Percentiles rank a stretch among this genome's conserved stretches.
Evolutionary conservation across 768 basidiomycete species (phyloP).

Genomic region (Suillus fuscotomentosus): DNA sequence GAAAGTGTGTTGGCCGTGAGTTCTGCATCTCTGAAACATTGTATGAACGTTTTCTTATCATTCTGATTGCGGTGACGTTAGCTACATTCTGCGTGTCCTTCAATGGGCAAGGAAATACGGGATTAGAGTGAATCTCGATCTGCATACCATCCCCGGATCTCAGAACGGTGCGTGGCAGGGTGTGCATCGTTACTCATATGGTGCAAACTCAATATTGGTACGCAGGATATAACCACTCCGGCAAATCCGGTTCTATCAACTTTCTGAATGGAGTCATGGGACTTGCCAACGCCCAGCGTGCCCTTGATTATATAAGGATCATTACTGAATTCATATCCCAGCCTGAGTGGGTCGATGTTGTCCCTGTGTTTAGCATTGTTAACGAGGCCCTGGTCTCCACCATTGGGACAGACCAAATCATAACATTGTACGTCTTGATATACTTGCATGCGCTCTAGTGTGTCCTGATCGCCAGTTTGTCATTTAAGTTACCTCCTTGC

Average conservation of each 20-base stretch:
- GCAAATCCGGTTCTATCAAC: slow-evolving; percentile 62
- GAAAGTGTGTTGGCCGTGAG: slow-evolving; percentile 71
- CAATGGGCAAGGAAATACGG: slow-evolving; percentile 91
- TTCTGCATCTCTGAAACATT: slow-evolving; percentile 5
- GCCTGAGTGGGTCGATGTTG: slow-evolving; percentile 63
- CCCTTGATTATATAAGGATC: slow-evolving; percentile 72
- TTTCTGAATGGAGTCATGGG: slow-evolving; percentile 77
- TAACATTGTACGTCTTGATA: slow-evolving; percentile 52
- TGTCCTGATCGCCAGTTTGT: not conserved
- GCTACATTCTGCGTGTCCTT: slow-evolving; percentile 73
- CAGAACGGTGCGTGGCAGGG: slow-evolving; percentile 55
- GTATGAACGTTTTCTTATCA: not conserved
- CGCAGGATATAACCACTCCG: slow-evolving; percentile 56
- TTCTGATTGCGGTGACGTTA: slow-evolving; percentile 17
- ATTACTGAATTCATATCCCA: slow-evolving; percentile 81
- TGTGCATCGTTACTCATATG: not conserved
- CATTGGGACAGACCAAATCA: slow-evolving; percentile 54
- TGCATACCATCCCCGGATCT: slow-evolving; percentile 77
- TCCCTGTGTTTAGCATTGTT: slow-evolving; percentile 60
- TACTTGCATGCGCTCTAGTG: not conserved
- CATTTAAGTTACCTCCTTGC: slow-evolving; percentile 51
- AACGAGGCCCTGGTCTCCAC: slow-evolving; percentile 56
- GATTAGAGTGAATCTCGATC: slow-evolving; percentile 76
- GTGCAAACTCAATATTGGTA: not conserved
- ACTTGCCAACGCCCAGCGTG: slow-evolving; percentile 78